Evolutionary conservation across 768 basidiomycete genomes (phyloP).

Genomic region (Termitomyces sp.): DNA sequence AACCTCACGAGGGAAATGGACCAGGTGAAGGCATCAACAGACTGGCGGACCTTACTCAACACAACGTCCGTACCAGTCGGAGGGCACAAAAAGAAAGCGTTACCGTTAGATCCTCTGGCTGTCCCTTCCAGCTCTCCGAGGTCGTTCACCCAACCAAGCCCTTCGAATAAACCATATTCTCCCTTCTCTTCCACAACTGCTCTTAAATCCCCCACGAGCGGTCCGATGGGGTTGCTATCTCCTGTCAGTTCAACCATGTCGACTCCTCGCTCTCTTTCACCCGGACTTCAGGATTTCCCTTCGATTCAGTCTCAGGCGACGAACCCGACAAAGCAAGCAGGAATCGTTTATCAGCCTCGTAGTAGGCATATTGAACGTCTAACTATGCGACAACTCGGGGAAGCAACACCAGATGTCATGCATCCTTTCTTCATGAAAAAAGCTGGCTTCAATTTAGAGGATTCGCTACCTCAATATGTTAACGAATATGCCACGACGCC

Average conservation of each 20-base stretch:
- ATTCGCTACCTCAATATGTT: constrained; percentile 83
- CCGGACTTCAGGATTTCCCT: constrained; percentile 14
- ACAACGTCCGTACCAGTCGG: constrained; percentile 25
- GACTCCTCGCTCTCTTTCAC: constrained; percentile 6
- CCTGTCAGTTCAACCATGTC: constrained; percentile 18
- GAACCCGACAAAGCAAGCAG: constrained; percentile 20
- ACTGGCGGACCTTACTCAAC: constrained; percentile 41
- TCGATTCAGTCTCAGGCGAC: constrained; percentile 9
- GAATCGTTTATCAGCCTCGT: constrained; percentile 52
- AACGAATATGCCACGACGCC: constrained; percentile 85
- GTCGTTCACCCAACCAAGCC: constrained; percentile 28
- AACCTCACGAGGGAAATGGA: constrained; percentile 77
- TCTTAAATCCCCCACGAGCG: constrained; percentile 16
- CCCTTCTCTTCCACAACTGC: constrained; percentile 27
- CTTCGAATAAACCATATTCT: constrained; percentile 16
- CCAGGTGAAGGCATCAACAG: constrained; percentile 59
- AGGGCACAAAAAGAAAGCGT: constrained; percentile 33
- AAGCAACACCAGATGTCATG: constrained; percentile 88
- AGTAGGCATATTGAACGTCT: constrained; percentile 71
- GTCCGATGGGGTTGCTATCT: constrained; percentile 16
- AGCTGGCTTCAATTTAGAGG: constrained; percentile 79
- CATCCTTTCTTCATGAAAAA: constrained; percentile 86
- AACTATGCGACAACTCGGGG: constrained; percentile 81
- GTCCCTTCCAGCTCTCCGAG: constrained; percentile 25
- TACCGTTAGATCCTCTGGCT: constrained; percentile 29